Percentiles rank a stretch among this genome's conserved stretches.
phyloP scores from a whole-genome alignment of 495 filamentous ascomycete species.

The Penicillium dipodomyicola region DNA sequence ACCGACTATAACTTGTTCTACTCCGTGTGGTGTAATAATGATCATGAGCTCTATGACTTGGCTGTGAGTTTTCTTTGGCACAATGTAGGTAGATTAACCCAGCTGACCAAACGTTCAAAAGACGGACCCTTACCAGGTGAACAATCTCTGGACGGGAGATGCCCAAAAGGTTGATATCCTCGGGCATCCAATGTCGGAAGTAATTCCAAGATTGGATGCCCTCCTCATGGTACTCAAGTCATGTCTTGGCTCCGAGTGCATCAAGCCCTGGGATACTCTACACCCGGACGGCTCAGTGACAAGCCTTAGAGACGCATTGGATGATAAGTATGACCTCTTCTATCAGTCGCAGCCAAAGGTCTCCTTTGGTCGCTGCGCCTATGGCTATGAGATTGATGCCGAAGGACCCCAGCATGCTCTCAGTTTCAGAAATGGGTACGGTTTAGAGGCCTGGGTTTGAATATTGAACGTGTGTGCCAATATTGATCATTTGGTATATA shows the following conservation, averaged over 20 bases:
- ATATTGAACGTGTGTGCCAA: too few species aligned
- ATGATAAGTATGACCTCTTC: constrained; percentile 53
- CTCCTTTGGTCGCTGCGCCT: constrained; percentile 56
- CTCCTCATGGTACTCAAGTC: constrained; percentile 63
- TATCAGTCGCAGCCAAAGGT: constrained; percentile 54
- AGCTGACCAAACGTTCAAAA: constrained; percentile 18
- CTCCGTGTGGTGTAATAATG: constrained; percentile 63
- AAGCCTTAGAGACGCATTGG: constrained; percentile 42
- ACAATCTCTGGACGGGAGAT: constrained; percentile 50
- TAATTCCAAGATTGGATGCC: constrained; percentile 49
- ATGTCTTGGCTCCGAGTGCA: constrained; percentile 56
- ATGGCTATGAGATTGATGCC: constrained; percentile 57
- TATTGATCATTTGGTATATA: too few species aligned
- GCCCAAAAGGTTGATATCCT: not conserved
- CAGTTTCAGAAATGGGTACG: too few species aligned
- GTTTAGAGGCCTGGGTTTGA: too few species aligned
- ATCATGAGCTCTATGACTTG: constrained; percentile 64
- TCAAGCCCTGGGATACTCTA: constrained; percentile 56
- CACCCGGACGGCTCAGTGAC: constrained; percentile 49
- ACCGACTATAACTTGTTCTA: constrained; percentile 58
- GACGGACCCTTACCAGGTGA: constrained; percentile 58
- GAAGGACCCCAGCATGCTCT: constrained; percentile 53
- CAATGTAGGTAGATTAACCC: not conserved
- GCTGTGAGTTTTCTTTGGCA: constrained; percentile 32
- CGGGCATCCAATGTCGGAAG: too few species aligned